Percentiles rank a stretch among this genome's conserved stretches.
Evolutionary conservation across 352 stramenopile species (phyloP).

Genomic region (Pythium phragmiticola): DNA sequence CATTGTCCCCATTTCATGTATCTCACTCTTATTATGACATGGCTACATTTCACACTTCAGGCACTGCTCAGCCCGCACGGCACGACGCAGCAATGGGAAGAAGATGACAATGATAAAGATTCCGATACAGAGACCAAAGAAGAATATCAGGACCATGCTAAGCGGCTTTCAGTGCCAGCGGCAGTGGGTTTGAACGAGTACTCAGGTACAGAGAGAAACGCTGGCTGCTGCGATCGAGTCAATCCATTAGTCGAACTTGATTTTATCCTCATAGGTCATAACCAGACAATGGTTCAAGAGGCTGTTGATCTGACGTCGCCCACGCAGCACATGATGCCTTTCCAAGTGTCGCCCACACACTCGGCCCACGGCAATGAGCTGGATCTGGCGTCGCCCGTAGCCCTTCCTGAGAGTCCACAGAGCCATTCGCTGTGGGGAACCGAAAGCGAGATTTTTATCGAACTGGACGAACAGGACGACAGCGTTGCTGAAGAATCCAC

Average conservation of each 20-base stretch:
- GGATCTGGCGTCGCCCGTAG: conserved; percentile 64
- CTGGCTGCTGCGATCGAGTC: not conserved
- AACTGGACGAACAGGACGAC: not conserved
- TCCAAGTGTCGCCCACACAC: conserved; percentile 37
- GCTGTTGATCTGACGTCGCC: conserved; percentile 40
- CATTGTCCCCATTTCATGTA: not conserved
- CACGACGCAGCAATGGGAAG: conserved; percentile 49
- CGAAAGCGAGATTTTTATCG: conserved; percentile 17
- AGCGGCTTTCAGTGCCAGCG: conserved; percentile 10
- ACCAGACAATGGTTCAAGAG: not conserved
- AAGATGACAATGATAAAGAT: conserved; percentile 13
- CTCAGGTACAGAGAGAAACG: not conserved
- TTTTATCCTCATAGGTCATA: not conserved
- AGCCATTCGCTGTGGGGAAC: conserved; percentile 27
- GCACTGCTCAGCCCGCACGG: conserved; percentile 74
- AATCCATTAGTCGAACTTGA: not conserved
- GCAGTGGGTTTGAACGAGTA: conserved; percentile 7
- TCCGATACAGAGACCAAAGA: conserved; percentile 4
- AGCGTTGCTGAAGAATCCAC: not conserved
- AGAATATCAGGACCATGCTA: conserved; percentile 14
- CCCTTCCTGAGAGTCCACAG: conserved; percentile 45
- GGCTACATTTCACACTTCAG: conserved; percentile 29
- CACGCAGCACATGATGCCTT: conserved; percentile 37
- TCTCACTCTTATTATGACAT: not conserved
- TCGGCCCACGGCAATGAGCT: conserved; percentile 45